Evolutionary conservation across 176 grass and related monocot genomes (phyloP), one percentile per base, ranked within the genome.

Genomic region (Bonia amplexicaulis): DNA sequence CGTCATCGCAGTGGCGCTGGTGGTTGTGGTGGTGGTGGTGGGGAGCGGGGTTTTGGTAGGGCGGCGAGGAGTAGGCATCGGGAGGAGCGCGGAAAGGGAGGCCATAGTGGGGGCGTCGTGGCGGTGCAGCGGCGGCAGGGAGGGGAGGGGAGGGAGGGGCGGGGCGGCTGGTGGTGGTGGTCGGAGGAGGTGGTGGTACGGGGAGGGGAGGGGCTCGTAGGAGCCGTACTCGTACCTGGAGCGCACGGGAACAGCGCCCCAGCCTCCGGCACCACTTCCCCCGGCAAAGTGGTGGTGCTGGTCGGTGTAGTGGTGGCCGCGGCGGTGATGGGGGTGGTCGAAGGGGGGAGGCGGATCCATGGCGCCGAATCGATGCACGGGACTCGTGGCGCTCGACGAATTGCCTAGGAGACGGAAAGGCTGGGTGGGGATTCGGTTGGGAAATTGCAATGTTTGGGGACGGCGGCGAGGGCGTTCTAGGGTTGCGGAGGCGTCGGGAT

Each of bases 291-390:
- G 27, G 58, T 73, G 70, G 62, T 71, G 69, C 39, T 49, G 82
- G n/a, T 82, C 73, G 26, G 57, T 29, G 37, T 37, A 78, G 83
- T 55, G 62, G 62, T 65, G 69, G 47, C 33, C 35, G 35, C 85
- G 71, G 85, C 85, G 88, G 72, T 85, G 71, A 46, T 72, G 89
- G 23, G 44, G 79, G 44, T 84, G 80, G 39, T 89, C 92, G 74
- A 88, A 89, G 47, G 86, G 92, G 23, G 67, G 74, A 44, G 82
- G 87, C 54, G 80, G 84, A 90, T 93, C 87, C 91, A 93, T 93
- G 80, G 37, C 71, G 61, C 6, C 40, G 9, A 44, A 44, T 44
- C 42, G 3, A 14, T 27, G 57, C 59, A 65, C 27, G 27, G 27
- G 25, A 19, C 7, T 6, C 26, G 27, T 33, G 14, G 62, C 40